Conservation (phyloP, 1,284 basidiomycete genomes). For the Cutaneotrichosporon sp. region DNA sequence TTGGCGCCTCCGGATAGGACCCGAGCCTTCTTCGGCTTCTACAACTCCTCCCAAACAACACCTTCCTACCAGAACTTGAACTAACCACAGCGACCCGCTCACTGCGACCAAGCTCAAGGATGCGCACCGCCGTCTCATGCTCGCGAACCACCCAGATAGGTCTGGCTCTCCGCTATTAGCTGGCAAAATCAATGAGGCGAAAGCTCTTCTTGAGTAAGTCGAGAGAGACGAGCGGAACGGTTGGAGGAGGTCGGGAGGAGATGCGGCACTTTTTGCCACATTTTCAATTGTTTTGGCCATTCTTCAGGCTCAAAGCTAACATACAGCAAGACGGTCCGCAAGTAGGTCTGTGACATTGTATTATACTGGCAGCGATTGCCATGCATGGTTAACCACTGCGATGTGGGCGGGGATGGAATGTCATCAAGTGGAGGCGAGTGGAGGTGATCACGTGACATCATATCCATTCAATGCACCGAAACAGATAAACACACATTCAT, state of each 20-base stretch:
- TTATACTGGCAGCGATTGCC: conserved; percentile 16
- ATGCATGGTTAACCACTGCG: conserved; percentile 26
- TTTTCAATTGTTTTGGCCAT: not conserved
- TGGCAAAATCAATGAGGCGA: conserved; percentile 96
- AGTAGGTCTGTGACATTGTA: conserved; percentile 25
- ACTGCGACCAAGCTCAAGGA: conserved; percentile 76
- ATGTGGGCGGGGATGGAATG: not conserved
- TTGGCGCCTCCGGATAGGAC: not conserved
- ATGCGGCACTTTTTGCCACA: not conserved
- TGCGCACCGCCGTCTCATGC: conserved; percentile 87
- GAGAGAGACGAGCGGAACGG: not conserved
- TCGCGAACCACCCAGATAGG: conserved; percentile 72
- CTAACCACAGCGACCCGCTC: conserved; percentile 65
- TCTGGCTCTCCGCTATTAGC: conserved; percentile 94
- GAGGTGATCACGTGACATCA: not conserved
- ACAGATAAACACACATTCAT: too few species aligned
- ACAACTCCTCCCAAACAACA: too few species aligned
- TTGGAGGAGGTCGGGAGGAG: not conserved
- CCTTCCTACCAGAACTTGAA: not conserved
- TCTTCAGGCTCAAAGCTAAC: conserved; percentile 1
- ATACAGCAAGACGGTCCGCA: conserved; percentile 31
- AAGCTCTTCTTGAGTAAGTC: conserved; percentile 68
- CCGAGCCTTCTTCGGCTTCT: not conserved
- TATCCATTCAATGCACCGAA: too few species aligned
- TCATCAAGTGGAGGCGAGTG: conserved; percentile 27